Percentiles rank a stretch among this genome's conserved stretches.
phyloP scores from a whole-genome alignment of 2,329 filamentous ascomycete species.

The Phyllosticta citribraziliensis region DNA sequence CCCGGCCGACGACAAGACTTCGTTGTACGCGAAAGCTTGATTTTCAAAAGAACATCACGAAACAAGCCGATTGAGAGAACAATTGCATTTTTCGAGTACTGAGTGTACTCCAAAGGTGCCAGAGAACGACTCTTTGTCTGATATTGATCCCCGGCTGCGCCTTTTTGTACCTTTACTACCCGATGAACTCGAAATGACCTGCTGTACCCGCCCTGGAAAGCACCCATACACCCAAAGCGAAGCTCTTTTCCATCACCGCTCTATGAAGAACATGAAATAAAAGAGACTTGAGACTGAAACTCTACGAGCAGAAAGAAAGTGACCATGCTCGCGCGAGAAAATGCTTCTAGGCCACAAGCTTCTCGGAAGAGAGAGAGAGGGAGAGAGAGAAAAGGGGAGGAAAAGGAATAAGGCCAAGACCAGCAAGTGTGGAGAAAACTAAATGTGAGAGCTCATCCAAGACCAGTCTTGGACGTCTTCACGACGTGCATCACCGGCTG shows the following conservation, averaged over 20 bases:
- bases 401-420: not conserved
- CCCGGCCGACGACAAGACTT: too few relatives aligned
- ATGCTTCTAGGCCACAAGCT: not conserved
- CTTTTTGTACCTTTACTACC: not conserved
- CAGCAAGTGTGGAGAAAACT: not conserved
- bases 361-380: not conserved
- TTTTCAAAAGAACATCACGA: too few relatives aligned
- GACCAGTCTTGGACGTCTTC: constrained; percentile 73
- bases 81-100: too few relatives aligned
- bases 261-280: not conserved
- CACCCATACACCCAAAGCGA: not conserved
- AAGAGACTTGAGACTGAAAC: not conserved
- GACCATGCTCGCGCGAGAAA: not conserved
- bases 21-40: too few relatives aligned
- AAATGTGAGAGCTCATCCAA: constrained; percentile 45
- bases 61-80: too few relatives aligned
- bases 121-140: not conserved
- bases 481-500: constrained; percentile 79
- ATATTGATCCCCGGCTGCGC: not conserved
- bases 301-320: not conserved
- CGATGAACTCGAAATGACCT: not conserved
- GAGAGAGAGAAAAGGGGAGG: not conserved
- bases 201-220: not conserved
- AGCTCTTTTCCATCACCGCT: not conserved
- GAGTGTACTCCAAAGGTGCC: not conserved